Base-by-base conservation (phyloP, 2,329 filamentous ascomycete species). In the Sclerotinia minor region DNA sequence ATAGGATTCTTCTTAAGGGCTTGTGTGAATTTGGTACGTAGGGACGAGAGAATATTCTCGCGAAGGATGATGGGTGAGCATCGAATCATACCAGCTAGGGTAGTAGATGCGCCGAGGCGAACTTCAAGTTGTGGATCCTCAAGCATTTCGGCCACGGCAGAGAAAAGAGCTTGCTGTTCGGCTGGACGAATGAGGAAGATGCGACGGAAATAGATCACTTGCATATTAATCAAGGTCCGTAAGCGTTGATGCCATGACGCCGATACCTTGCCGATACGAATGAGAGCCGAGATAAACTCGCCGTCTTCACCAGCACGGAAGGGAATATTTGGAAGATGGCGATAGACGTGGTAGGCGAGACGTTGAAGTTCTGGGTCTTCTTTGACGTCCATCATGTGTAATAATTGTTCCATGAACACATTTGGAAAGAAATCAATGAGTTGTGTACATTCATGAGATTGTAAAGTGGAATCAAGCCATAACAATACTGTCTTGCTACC, bases 371-470 rank as follows among this genome's bases (percentile, higher is more conserved):
- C 96, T 0, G 92, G 93, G 75, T 99, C 95, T 79, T 99, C 95
- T 79, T 98, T 98, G 78, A 99, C 92, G 76, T 99, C 95, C 94
- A 99, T 99, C 95, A 99, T 99, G 82, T 99, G 94, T 64, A 99
- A 82, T 19, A 99, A 86, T 77, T 97, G 92, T 74, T 95, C 92
- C 78, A 96, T 95, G 76, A 98, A 94, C 0, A 90, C 84, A 47
- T 91, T 85, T 0, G 93, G 91, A 82, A 99, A 98, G 84, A 97
- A 98, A 4, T 89, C 88, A 24, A 96, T 87, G 19, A 99, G 86
- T 76, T 95, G 90, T 0, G 88, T 96, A 79, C 95, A 99, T 77
- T 98, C 95, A 71, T 96, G 91, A 0, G 92, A 96, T 3, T 92
- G 92, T 3, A 99, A 83, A 21, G 92, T 95, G 60, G 88, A 91